phyloP scores from a whole-genome alignment of 768 basidiomycete species.

The Melanogaster broomeanus region DNA sequence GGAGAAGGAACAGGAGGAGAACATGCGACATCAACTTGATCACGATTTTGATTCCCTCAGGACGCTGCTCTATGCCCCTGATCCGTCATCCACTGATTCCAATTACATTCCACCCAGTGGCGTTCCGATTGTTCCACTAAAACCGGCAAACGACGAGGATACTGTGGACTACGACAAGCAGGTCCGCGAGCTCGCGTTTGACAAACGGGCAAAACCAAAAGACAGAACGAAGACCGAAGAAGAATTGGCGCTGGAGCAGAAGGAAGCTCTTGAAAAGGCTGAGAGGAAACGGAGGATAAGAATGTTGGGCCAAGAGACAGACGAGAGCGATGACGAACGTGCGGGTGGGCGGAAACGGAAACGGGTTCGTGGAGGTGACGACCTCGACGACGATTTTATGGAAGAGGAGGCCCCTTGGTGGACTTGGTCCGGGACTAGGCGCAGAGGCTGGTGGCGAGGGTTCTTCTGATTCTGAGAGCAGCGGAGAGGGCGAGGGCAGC shows the following conservation, averaged over 20 bases:
- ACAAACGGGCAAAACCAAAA: constrained; percentile 90
- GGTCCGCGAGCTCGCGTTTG: constrained; percentile 91
- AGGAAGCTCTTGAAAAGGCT: constrained; percentile 81
- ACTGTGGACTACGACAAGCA: constrained; percentile 84
- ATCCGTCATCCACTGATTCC: constrained; percentile 44
- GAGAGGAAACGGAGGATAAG: constrained; percentile 76
- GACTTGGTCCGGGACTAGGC: constrained; percentile 34
- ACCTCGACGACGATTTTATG: constrained; percentile 85
- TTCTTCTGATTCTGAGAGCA: constrained; percentile 37
- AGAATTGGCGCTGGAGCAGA: constrained; percentile 87
- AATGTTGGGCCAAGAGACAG: constrained; percentile 82
- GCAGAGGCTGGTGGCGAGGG: constrained; percentile 44
- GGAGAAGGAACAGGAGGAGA: constrained; percentile 83
- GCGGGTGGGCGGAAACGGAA: constrained; percentile 44
- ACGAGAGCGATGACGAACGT: constrained; percentile 62
- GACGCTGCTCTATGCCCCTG: constrained; percentile 64
- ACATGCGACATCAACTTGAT: constrained; percentile 86
- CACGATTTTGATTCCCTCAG: constrained; percentile 82
- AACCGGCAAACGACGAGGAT: constrained; percentile 17
- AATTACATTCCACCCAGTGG: constrained; percentile 38
- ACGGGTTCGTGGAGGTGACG: constrained; percentile 73
- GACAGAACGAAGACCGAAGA: constrained; percentile 97
- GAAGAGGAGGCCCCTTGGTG: constrained; percentile 39
- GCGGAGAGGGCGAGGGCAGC: constrained; percentile 30
- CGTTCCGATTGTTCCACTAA: background rate